Evolutionary conservation across 148 eudicot genomes (phyloP).

Genomic region (Tetragonia tetragonoides): DNA sequence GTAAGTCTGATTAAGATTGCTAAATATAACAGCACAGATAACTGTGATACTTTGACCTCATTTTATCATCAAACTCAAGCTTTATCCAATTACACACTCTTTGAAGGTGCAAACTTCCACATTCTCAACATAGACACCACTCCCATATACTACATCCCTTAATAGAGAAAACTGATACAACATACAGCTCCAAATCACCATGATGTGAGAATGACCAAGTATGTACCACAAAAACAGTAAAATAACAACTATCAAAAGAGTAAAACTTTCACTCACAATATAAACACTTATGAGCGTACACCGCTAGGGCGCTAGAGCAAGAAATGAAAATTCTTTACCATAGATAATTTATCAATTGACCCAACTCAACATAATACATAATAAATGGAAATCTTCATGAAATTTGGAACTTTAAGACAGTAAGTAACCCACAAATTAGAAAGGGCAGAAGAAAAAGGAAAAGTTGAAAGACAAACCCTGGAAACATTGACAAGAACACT

Average conservation of each 20-base stretch:
- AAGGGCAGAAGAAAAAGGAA: not conserved
- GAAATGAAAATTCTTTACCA: too few species aligned
- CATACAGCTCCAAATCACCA: too few species aligned
- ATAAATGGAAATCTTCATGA: too few species aligned
- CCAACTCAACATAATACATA: too few species aligned
- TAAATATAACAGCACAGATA: not conserved
- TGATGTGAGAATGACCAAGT: too few species aligned
- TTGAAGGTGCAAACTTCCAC: not conserved
- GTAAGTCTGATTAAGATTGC: not conserved
- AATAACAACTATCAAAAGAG: too few species aligned
- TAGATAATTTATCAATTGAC: too few species aligned
- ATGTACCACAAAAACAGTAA: too few species aligned
- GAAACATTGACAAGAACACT: constrained; percentile 67
- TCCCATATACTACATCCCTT: too few species aligned
- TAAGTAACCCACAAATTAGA: not conserved
- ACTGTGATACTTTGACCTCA: not conserved
- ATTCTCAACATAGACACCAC: not conserved
- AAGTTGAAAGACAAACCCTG: constrained; percentile 48
- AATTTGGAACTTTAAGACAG: not conserved
- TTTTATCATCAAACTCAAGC: not conserved
- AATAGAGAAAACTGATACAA: too few species aligned
- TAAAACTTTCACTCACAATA: too few species aligned
- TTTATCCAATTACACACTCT: not conserved
- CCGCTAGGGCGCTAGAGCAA: not conserved
- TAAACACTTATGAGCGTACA: not conserved